Evolutionary conservation across 1,284 basidiomycete genomes (phyloP).

Genomic region (Ceratobasidium sp.): DNA sequence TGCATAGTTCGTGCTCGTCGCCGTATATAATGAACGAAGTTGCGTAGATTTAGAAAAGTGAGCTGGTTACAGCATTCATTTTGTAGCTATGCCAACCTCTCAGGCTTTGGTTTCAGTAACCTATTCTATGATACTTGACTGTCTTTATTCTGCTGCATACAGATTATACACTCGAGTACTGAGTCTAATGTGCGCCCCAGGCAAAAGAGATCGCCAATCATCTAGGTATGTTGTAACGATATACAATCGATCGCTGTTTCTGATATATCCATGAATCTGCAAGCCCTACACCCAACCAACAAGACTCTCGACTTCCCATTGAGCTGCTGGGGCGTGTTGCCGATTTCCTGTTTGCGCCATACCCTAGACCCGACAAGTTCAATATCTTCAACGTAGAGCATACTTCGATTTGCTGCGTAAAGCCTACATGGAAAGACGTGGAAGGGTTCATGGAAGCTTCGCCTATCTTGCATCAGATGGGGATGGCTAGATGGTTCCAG

Average conservation of each 20-base stretch:
- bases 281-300: neutral
- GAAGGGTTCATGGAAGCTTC: constrained; percentile 18
- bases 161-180: neutral
- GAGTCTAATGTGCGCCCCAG: no score
- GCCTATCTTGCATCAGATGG: neutral
- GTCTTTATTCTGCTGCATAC: neutral
- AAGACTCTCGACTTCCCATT: neutral
- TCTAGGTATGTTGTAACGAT: no score
- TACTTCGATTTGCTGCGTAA: neutral
- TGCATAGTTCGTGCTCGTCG: no score
- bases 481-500: constrained; percentile 17
- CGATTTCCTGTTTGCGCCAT: neutral
- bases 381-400: no score
- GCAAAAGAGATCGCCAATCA: no score
- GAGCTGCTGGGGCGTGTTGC: constrained; percentile 2
- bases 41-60: no score
- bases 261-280: no score
- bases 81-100: no score
- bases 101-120: no score
- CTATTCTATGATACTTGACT: neutral
- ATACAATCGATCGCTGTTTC: no score
- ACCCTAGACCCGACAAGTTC: neutral
- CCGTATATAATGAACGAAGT: no score
- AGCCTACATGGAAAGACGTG: neutral
- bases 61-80: no score